Evolutionary conservation across 2,329 filamentous ascomycete genomes (phyloP), one percentile per base, ranked within the genome.

Genomic region (Dactylellina cionopaga): DNA sequence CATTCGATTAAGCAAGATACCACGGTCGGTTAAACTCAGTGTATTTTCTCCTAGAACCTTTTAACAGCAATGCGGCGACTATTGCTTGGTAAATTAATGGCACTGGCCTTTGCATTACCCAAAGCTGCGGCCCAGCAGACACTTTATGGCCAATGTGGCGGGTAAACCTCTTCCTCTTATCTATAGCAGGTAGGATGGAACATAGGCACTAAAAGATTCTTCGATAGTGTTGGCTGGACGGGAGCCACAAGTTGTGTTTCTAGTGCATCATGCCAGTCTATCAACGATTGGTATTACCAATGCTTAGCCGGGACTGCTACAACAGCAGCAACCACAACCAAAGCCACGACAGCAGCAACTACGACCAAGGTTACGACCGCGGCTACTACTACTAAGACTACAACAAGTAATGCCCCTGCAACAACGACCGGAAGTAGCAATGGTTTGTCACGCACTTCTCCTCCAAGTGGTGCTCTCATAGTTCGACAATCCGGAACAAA

Each of bases 401-500:
- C 44, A 4, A 13, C 24, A 7, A n/a, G n/a, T n/a, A n/a, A n/a
- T n/a, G n/a, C n/a, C n/a, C n/a, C n/a, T n/a, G n/a, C n/a, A n/a
- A n/a, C n/a, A n/a, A n/a, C n/a, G n/a, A n/a, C n/a, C n/a, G n/a
- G n/a, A n/a, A n/a, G n/a, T n/a, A n/a, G n/a, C n/a, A n/a, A n/a
- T n/a, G 24, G 24, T 49, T 29, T 13, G 22, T 10, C 44, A 7
- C 22, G 24, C 9, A 49, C 44, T 15, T 27, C 44, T 15, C 44
- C 44, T 5, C 44, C 44, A 3, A 49, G 24, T 29, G 44, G 44
- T 7, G 22, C 44, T 9, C 13, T 49, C 11, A 22, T 49, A 15
- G 44, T 49, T n/a, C 27, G 44, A 17, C 44, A 49, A 49, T 49
- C 44, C 1, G 44, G 44, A 49, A 49, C 44, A 27, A 27, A 49